Conservation (phyloP, 768 basidiomycete species). For the Calocybe indica region DNA sequence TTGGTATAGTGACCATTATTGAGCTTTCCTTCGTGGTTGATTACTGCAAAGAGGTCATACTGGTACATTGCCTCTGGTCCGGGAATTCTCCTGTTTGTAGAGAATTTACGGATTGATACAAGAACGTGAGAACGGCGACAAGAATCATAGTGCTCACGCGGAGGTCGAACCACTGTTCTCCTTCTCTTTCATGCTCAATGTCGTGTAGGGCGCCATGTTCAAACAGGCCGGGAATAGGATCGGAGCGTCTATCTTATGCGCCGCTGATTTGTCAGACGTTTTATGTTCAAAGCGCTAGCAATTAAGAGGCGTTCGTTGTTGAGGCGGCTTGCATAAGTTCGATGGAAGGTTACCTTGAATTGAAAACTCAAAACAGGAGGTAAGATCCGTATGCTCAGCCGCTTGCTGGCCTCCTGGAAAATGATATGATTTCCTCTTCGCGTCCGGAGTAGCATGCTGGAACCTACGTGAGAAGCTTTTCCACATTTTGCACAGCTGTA, state of each 20-base stretch:
- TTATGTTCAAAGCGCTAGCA: slow-evolving; percentile 88
- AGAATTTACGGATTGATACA: background rate
- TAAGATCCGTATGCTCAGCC: slow-evolving; percentile 76
- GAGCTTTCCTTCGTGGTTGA: slow-evolving; percentile 92
- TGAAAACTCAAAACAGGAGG: slow-evolving; percentile 92
- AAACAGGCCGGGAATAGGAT: slow-evolving; percentile 79
- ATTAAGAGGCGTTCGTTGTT: slow-evolving; percentile 1
- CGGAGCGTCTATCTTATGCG: slow-evolving; percentile 79
- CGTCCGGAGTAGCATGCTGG: slow-evolving; percentile 1
- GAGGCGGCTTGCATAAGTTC: background rate
- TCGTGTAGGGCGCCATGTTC: slow-evolving; percentile 87
- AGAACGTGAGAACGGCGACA: no score
- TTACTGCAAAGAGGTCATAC: slow-evolving; percentile 89
- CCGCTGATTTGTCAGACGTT: slow-evolving; percentile 59
- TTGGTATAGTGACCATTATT: slow-evolving; percentile 95
- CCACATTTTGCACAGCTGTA: slow-evolving; percentile 83
- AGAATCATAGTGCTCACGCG: slow-evolving; percentile 14
- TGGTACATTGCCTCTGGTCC: slow-evolving; percentile 71
- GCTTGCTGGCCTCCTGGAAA: slow-evolving; percentile 70
- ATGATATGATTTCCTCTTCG: slow-evolving; percentile 2
- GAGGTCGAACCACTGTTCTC: slow-evolving; percentile 36
- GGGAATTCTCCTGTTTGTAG: slow-evolving; percentile 12
- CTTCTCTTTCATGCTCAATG: slow-evolving; percentile 46
- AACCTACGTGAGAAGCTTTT: slow-evolving; percentile 55
- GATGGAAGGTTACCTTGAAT: slow-evolving; percentile 65